Evolutionary conservation across 805 yeast species (phyloP), one percentile per base, ranked within the genome.

Genomic region (Metschnikowia continentalis): DNA sequence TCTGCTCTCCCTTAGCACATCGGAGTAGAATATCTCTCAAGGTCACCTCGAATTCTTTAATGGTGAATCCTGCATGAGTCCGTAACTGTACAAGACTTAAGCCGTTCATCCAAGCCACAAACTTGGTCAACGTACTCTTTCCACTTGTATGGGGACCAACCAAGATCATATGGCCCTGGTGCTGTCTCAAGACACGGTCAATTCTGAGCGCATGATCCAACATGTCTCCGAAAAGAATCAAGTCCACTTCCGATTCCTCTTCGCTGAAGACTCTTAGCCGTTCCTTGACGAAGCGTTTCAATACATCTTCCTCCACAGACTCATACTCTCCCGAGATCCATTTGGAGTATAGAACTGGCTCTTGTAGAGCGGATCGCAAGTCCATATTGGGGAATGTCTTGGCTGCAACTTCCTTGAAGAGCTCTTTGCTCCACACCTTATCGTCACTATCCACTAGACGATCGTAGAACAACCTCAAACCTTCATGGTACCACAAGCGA

Each of bases 21-120:
- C 64, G 48, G 1, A 67, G 15, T 3, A 92, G 69, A 0, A 88
- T 63, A 0, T 68, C 70, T 50, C 87, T 76, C 49, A 92, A 63
- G 3, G 82, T 80, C 0, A 66, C 60, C 52, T 90, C 96, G 66
- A 92, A 91, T 46, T 90, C 87, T 0, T 57, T 58, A 15, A 87
- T 69, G 0, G 77, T 66, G 59, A 81, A 91, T 7, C 69, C 71
- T 6, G 79, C 65, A 23, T 77, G 75, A 0, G 86, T 86, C 36
- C 70, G 71, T 35, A 92, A 73, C 54, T 83, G 88, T 17, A 76
- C 68, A 0, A 83, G 74, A 26, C 72, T 77, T 17, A 88, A 62
- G 0, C 96, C 97, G 63, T 88, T 87, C 69, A 90, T 80, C 98
- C 98, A 92, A 0, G 96, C 82, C 4, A 88, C 96, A 75, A 92